Evolutionary conservation across 345 rosid species (phyloP).

Genomic region (Xanthoceras sorbifolium): DNA sequence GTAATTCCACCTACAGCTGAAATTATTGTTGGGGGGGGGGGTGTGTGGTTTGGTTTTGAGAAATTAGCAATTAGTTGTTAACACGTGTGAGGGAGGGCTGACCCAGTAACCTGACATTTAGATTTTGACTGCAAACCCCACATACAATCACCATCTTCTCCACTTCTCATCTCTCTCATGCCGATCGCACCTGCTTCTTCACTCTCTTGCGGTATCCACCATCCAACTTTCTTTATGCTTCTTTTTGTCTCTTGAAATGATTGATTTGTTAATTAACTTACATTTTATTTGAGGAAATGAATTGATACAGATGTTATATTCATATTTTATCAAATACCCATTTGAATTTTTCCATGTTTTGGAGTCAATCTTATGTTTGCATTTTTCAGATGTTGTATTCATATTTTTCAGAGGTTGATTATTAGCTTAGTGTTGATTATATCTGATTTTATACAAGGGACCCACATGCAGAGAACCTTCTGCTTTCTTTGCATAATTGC

Average conservation of each 20-base stretch:
- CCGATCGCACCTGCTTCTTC: conserved; percentile 77
- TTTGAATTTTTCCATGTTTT: conserved; percentile 6
- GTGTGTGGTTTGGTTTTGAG: too few relatives aligned
- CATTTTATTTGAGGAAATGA: background rate
- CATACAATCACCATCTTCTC: background rate
- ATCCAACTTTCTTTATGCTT: background rate
- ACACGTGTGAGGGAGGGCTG: too few relatives aligned
- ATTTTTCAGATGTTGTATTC: background rate
- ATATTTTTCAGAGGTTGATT: background rate
- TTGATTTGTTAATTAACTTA: background rate
- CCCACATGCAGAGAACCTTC: background rate
- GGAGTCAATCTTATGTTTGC: background rate
- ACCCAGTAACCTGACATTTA: background rate
- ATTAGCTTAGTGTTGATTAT: background rate
- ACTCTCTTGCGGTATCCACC: conserved; percentile 50
- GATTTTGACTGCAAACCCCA: background rate
- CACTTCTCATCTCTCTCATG: conserved; percentile 42
- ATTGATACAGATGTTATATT: background rate
- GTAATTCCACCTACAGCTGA: too few relatives aligned
- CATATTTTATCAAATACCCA: conserved; percentile 5
- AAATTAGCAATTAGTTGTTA: too few relatives aligned
- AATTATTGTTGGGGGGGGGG: too few relatives aligned
- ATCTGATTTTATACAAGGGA: background rate
- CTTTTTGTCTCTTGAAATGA: background rate
- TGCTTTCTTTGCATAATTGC: too few relatives aligned